phyloP scores from a whole-genome alignment of 2,329 filamentous ascomycete species.

The Diplodia sapinea region DNA sequence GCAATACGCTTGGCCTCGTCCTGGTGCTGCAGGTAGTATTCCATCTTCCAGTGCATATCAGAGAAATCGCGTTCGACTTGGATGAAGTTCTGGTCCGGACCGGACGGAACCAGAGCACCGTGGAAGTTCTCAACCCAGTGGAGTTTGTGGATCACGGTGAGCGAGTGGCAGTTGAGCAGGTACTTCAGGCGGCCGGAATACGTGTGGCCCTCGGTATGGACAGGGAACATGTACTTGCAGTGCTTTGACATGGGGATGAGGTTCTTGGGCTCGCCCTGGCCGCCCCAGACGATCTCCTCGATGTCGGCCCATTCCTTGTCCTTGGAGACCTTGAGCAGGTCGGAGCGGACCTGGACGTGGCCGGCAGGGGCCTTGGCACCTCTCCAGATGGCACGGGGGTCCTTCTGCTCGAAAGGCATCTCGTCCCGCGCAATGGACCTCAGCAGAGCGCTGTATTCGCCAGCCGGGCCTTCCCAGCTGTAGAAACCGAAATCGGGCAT shows the following conservation, averaged over 20 bases:
- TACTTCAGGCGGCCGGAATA: conserved; percentile 46
- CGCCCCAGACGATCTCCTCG: conserved; percentile 32
- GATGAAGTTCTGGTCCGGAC: conserved; percentile 58
- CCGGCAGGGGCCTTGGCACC: conserved; percentile 36
- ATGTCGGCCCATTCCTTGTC: conserved; percentile 37
- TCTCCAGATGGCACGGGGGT: conserved; percentile 36
- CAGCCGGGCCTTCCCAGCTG: conserved; percentile 29
- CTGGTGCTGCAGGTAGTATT: conserved; percentile 46
- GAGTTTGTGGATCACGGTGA: conserved; percentile 58
- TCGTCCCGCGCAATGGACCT: conserved; percentile 29
- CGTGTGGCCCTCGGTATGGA: conserved; percentile 38
- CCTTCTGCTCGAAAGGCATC: conserved; percentile 33
- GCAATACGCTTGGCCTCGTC: conserved; percentile 55
- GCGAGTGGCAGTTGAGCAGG: conserved; percentile 47
- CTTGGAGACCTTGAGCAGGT: conserved; percentile 35
- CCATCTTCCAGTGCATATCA: conserved; percentile 47
- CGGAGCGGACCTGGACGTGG: conserved; percentile 35
- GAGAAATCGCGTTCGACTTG: conserved; percentile 54
- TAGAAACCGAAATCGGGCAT: conserved; percentile 38
- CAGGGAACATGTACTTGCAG: conserved; percentile 35
- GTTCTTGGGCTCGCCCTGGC: conserved; percentile 24
- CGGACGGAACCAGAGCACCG: conserved; percentile 52
- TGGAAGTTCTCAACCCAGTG: conserved; percentile 58
- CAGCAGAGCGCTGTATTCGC: conserved; percentile 31
- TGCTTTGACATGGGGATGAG: conserved; percentile 37